Conservation (phyloP, 345 rosid genomes). For the Euclidium syriacum region DNA sequence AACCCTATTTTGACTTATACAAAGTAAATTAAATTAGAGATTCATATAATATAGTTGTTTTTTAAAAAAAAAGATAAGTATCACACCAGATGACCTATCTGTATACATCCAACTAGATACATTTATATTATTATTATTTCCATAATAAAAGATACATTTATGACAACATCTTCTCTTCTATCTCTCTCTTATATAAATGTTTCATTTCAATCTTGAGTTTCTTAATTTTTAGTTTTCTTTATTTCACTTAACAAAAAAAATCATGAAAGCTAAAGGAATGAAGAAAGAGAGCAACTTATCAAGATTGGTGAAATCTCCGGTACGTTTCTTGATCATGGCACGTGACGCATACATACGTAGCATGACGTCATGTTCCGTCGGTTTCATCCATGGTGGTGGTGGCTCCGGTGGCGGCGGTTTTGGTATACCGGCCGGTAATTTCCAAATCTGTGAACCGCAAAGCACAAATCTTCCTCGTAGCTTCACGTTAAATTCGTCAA, state of each 20-base stretch:
- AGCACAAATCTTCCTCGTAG: slow-evolving; percentile 42
- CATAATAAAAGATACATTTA: slow-evolving; percentile 6
- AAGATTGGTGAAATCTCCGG: slow-evolving; percentile 37
- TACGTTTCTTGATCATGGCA: slow-evolving; percentile 43
- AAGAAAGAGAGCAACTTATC: slow-evolving; percentile 25
- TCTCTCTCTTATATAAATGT: neutral
- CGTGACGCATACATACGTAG: slow-evolving; percentile 54
- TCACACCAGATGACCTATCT: slow-evolving; percentile 6
- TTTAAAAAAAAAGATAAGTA: slow-evolving; percentile 7
- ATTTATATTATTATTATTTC: slow-evolving; percentile 5
- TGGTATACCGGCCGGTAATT: slow-evolving; percentile 39
- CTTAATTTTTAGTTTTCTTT: neutral
- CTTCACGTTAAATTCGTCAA: slow-evolving; percentile 38
- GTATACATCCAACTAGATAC: slow-evolving; percentile 30
- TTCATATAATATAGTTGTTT: neutral
- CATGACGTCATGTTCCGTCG: slow-evolving; percentile 54
- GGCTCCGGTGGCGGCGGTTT: slow-evolving; percentile 23
- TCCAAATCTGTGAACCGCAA: slow-evolving; percentile 26
- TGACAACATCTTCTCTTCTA: neutral
- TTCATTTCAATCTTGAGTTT: neutral
- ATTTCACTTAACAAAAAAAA: neutral
- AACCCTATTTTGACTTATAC: neutral
- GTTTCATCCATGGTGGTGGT: slow-evolving; percentile 25
- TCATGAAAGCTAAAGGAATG: slow-evolving; percentile 18
- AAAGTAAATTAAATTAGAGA: neutral